Evolutionary conservation across 345 rosid species (phyloP), one percentile per base, ranked within the genome.

Genomic region (Melaleuca quinquenervia): DNA sequence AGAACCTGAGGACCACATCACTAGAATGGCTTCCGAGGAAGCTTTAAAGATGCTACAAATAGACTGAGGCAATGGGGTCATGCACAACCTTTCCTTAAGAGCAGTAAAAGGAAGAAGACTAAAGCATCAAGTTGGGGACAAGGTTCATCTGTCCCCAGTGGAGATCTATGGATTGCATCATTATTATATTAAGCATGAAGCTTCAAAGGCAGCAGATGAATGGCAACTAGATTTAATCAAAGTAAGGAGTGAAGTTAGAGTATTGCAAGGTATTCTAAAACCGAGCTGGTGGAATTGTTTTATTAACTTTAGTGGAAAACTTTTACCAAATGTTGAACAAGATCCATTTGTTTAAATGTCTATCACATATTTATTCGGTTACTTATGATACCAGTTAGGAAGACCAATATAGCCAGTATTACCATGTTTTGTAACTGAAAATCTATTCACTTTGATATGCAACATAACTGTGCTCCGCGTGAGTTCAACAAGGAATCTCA

Each of bases 41-140:
- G 76, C 86, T 86, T 89, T 88, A 89, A 58, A 84, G 86, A 86
- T 90, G 87, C 92, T 86, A 87, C 85, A 88, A 85, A 89, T 89
- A 89, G 88, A 74, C 56, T 10, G 82, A 85, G 82, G 80, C 48
- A 70, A 88, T 85, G 60, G 82, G 84, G 87, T 53, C 84, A 18
- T 44, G n/a, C 56, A 36, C 15, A 50, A 82, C 51, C 56, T 45
- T 82, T 53, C 41, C 58, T 51, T 22, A 50, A 50, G 26, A 20
- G 56, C 84, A 9, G 29, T 53, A 29, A 50, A 27, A 50, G 20
- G 14, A 16, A 52, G 45, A 21, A 44, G 27, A 82, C 53, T 89
- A 86, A 88, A 90, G 48, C 48, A 87, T 70, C 58, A 82, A 84
- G 76, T 64, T 49, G 29, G 29, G 62, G 88, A 90, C 89, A 88